Evolutionary conservation across 805 yeast genomes (phyloP), one percentile per base, ranked within the genome.

Genomic region (Alloascoidea hylecoeti): DNA sequence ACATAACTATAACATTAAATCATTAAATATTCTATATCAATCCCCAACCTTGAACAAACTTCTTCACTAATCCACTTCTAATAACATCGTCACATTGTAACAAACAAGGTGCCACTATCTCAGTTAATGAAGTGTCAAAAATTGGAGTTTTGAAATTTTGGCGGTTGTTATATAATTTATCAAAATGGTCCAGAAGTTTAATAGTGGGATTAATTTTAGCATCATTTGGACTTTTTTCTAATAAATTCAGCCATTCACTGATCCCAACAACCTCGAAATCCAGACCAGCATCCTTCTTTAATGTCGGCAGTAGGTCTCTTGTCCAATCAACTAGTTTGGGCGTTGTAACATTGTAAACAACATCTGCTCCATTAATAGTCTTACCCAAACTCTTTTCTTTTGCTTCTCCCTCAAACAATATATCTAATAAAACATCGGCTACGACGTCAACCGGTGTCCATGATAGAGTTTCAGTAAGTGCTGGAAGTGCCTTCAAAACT

Each of bases 361-460:
- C 19, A 14, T 35, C 39, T 5, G 9, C 12, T 3, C 6, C n/a
- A n/a, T n/a, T n/a, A n/a, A n/a, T n/a, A n/a, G n/a, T n/a, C n/a
- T n/a, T n/a, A n/a, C n/a, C n/a, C n/a, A n/a, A n/a, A n/a, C n/a
- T 9, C 5, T 15, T 38, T 17, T 38, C 39, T 2, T 35, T 15
- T 5, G 17, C 37, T 5, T 5, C 28, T 5, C 5, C 28, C 33
- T 38, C 38, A 12, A 35, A n/a, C 3, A 39, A 27, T 9, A 42
- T 13, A 33, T 42, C 44, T 5, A 40, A 23, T 13, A 37, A n/a
- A 5, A 43, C 32, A 12, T 16, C 19, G 5, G 44, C 44, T 35
- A 40, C 44, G 14, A 23, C 17, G 33, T 42, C 44, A n/a, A 42
- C 43, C 13, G 44, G 44, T 15, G 41, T 16, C 44, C 44, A 42